These are phyloP conservation scores for Thelonectria rubi DNA, from an alignment of 2,329 filamentous ascomycete genomes.

Conservation along the genomic window DNA sequence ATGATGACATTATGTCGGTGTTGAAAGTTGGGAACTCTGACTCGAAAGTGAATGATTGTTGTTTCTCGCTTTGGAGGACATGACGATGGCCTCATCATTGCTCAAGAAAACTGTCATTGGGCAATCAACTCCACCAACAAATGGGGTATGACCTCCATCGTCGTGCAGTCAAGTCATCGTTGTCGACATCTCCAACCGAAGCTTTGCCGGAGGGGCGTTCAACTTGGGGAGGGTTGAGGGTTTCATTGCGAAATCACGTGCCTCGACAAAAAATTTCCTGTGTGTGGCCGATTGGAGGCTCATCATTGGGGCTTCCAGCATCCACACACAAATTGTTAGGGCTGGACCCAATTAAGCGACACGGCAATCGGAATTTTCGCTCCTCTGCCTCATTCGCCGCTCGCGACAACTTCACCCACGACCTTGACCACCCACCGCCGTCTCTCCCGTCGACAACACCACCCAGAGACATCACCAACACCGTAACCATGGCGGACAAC, in stretches of 20 bases:
- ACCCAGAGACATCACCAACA: conserved; percentile 49
- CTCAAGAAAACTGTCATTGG: conserved; percentile 23
- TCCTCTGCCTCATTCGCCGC: conserved; percentile 41
- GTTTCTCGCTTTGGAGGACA: conserved; percentile 9
- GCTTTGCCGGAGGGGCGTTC: conserved; percentile 20
- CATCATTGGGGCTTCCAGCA: conserved; percentile 31
- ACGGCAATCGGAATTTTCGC: conserved; percentile 50
- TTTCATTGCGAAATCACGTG: too few species aligned
- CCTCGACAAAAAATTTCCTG: conserved; percentile 21
- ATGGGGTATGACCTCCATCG: conserved; percentile 32
- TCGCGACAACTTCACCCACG: conserved; percentile 46
- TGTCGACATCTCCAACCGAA: too few species aligned
- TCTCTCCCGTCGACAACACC: conserved; percentile 45
- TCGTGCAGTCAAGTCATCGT: too few species aligned
- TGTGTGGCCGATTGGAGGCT: conserved; percentile 26
- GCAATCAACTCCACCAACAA: conserved; percentile 37
- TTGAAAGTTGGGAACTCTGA: neutral
- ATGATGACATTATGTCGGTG: conserved; percentile 26
- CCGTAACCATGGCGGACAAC: conserved; percentile 86
- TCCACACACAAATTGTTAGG: conserved; percentile 48
- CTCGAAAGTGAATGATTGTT: neutral
- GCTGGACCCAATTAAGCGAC: conserved; percentile 58
- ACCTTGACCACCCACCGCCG: conserved; percentile 42
- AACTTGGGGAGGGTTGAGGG: fast-evolving
- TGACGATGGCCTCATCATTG: conserved; percentile 27